phyloP scores from a whole-genome alignment of 768 basidiomycete species.

The Serendipita indica region DNA sequence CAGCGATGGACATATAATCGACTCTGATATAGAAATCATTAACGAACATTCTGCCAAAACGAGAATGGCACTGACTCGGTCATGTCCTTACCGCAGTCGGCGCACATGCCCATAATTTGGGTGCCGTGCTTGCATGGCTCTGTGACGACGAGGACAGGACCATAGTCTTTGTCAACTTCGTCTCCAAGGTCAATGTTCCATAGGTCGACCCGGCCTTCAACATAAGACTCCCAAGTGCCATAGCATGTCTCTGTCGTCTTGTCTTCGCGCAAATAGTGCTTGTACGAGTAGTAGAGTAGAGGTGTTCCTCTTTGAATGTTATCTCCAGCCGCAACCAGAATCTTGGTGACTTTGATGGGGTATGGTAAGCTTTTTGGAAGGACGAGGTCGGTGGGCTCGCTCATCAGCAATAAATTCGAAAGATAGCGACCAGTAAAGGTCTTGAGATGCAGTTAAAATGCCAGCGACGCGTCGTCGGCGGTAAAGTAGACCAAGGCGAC shows the following conservation, averaged over 20 bases:
- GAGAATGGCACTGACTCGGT: conserved; percentile 46
- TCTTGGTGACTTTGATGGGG: conserved; percentile 66
- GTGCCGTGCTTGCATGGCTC: conserved; percentile 97
- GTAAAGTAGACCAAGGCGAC: not conserved
- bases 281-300: conserved; percentile 68
- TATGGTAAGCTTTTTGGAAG: conserved; percentile 70
- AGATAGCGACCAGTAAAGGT: not conserved
- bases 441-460: no score
- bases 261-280: conserved; percentile 30
- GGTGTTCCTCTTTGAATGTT: conserved; percentile 54
- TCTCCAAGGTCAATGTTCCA: conserved; percentile 63
- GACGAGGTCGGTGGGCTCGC: conserved; percentile 42
- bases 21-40: conserved; percentile 30
- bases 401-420: not conserved
- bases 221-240: conserved; percentile 79
- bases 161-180: conserved; percentile 41
- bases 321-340: conserved; percentile 35
- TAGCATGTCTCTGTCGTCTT: conserved; percentile 40
- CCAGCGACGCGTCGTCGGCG: not conserved
- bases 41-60: conserved; percentile 10
- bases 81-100: conserved; percentile 90
- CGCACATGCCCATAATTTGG: conserved; percentile 84
- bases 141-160: conserved; percentile 49
- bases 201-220: conserved; percentile 59
- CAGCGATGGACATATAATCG: conserved; percentile 80